phyloP scores from a whole-genome alignment of 2,329 filamentous ascomycete species.

The Fusarium sp. region DNA sequence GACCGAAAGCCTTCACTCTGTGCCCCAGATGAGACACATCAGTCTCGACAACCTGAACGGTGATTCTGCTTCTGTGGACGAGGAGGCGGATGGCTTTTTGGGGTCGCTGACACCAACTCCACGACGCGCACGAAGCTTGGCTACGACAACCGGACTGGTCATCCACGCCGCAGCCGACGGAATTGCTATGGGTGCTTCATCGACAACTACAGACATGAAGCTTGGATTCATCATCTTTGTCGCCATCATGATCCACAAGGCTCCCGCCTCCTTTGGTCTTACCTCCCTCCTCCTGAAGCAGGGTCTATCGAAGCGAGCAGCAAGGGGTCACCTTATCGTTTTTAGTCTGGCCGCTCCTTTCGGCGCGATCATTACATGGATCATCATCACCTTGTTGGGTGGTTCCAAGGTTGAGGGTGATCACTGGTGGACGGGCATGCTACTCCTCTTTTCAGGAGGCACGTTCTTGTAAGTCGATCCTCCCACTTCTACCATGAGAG shows the following conservation, averaged over 20 bases:
- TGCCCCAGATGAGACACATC: conserved; percentile 79
- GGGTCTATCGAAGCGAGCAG: conserved; percentile 84
- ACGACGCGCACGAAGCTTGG: conserved; percentile 68
- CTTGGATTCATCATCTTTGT: conserved; percentile 92
- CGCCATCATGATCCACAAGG: conserved; percentile 97
- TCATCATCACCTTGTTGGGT: conserved; percentile 76
- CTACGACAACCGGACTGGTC: conserved; percentile 92
- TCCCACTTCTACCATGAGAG: background rate
- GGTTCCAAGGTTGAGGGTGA: conserved; percentile 67
- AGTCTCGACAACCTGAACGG: conserved; percentile 81
- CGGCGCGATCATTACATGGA: conserved; percentile 83
- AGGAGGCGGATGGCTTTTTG: conserved; percentile 65
- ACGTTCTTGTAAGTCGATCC: conserved; percentile 80
- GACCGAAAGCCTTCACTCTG: conserved; percentile 67
- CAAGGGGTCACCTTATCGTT: conserved; percentile 82
- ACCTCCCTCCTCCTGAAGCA: conserved; percentile 91
- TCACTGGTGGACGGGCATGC: conserved; percentile 89
- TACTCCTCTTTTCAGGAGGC: conserved; percentile 92
- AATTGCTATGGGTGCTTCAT: conserved; percentile 92
- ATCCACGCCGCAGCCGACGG: conserved; percentile 96
- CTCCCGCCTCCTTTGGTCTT: conserved; percentile 91
- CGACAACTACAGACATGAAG: conserved; percentile 73
- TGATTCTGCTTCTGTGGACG: conserved; percentile 58
- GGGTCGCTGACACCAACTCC: conserved; percentile 65
- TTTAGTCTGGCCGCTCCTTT: conserved; percentile 91